Base-by-base conservation (phyloP, 164 flowering plant species). In the Aristolochia californica region DNA sequence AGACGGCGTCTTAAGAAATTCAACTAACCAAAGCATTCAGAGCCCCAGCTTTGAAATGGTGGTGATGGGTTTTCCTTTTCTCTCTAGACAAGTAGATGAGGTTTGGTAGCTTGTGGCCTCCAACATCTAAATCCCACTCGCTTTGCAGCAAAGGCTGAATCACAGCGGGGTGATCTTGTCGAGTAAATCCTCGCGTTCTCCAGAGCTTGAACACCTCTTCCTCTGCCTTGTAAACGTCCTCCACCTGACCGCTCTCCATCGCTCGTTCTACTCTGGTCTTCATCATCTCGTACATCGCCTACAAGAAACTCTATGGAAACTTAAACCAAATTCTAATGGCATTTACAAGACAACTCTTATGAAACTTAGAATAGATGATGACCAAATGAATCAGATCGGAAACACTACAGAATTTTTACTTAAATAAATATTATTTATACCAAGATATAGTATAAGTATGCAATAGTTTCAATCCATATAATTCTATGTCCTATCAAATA, bases 41-140 rank as follows among this genome's bases (percentile, higher is more conserved):
- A 48, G 96, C 96, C n/a, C 98, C 96, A 12, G 95, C 93, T 73
- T 91, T 91, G 60, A 86, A 91, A 56, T 78, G 68, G 70, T 86
- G 90, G 10, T 72, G 79, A 17, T 69, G 65, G 5, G 61, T n/a
- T 45, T 7, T 76, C 52, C 78, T 78, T 56, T 91, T 91, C 65
- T 83, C 71, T 58, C 98, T 74, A 1, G 95, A 80, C 5, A 88
- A 59, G 52, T 91, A 88, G 11, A 84, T 62, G 44, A 91, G 86
- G 51, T 82, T 91, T 20, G 98, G 95, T 84, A 86, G 61, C 13
- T 7, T 5, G 18, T 68, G 47, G 20, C 78, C 88, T 13, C 55
- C 40, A 4, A 53, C 48, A 68, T 91, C 98, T 49, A 28, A 62
- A 52, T 83, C 85, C 48, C 67, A 68, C 18, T 53, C 55, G 5